These are phyloP conservation scores for Pythium graminicola DNA, from an alignment of 352 stramenopile genomes.

Conservation along the genomic window DNA sequence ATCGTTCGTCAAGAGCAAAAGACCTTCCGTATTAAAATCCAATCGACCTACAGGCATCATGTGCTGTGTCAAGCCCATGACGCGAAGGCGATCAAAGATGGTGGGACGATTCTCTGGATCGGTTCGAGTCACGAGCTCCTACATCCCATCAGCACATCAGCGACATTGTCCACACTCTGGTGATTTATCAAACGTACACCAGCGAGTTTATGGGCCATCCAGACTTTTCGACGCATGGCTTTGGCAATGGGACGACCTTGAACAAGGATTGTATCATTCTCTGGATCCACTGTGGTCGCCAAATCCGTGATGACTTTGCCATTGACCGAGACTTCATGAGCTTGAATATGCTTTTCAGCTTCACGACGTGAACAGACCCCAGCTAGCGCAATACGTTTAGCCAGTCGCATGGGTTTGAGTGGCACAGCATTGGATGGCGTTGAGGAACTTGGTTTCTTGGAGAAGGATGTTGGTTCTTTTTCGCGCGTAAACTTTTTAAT, in stretches of 20 bases:
- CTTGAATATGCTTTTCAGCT: conserved; percentile 74
- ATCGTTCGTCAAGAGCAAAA: conserved; percentile 91
- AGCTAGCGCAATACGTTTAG: conserved; percentile 79
- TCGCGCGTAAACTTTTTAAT: conserved; percentile 42
- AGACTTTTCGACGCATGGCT: conserved; percentile 51
- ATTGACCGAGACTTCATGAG: conserved; percentile 72
- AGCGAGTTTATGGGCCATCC: conserved; percentile 84
- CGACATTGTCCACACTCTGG: too few relatives aligned
- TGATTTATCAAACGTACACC: conserved; percentile 44
- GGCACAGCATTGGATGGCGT: neutral
- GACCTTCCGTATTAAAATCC: conserved; percentile 90
- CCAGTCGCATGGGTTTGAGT: conserved; percentile 43
- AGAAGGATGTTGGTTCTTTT: conserved; percentile 3
- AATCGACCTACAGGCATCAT: conserved; percentile 89
- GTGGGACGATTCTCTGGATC: conserved; percentile 77
- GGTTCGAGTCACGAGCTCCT: conserved; percentile 74
- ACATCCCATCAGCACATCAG: neutral
- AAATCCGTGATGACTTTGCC: conserved; percentile 51
- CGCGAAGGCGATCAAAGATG: conserved; percentile 81
- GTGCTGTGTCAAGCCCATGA: conserved; percentile 76
- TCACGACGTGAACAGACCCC: conserved; percentile 78
- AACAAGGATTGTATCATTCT: conserved; percentile 49
- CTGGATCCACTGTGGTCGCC: conserved; percentile 45
- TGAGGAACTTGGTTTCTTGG: conserved; percentile 10
- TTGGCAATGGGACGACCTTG: conserved; percentile 40